Evolutionary conservation across 1,284 basidiomycete species (phyloP).

Genomic region (Flammula alnicola): DNA sequence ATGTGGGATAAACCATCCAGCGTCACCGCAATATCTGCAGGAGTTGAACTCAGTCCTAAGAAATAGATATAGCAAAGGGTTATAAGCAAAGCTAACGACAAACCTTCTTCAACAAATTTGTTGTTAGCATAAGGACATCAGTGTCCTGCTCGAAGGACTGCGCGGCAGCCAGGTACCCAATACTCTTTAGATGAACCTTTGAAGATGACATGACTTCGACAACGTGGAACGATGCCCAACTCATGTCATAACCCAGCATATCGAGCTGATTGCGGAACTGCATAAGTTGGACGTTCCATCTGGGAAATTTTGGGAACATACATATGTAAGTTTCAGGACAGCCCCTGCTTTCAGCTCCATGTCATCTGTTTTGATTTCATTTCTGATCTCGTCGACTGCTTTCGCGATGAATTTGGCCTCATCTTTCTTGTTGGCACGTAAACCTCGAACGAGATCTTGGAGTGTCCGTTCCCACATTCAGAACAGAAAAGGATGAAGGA

Average conservation of each 20-base stretch:
- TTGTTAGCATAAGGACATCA: conserved; percentile 97
- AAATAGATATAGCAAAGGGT: conserved; percentile 18
- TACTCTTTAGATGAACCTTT: conserved; percentile 90
- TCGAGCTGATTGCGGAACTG: conserved; percentile 64
- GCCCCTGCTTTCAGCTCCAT: conserved; percentile 97
- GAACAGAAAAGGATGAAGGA: not conserved
- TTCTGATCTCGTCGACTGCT: conserved; percentile 86
- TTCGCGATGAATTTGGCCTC: conserved; percentile 82
- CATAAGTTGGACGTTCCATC: conserved; percentile 15
- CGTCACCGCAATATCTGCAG: conserved; percentile 80
- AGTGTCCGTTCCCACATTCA: conserved; percentile 92
- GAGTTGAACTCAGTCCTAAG: conserved; percentile 83
- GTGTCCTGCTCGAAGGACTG: conserved; percentile 95
- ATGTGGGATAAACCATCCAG: conserved; percentile 90
- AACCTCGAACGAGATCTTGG: conserved; percentile 89
- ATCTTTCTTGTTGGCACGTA: conserved; percentile 86
- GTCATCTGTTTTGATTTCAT: conserved; percentile 91
- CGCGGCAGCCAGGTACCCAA: conserved; percentile 94
- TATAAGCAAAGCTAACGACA: conserved; percentile 27
- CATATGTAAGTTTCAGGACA: conserved; percentile 95
- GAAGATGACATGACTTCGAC: conserved; percentile 98
- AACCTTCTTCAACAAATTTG: conserved; percentile 98
- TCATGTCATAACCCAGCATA: conserved; percentile 92
- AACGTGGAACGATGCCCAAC: conserved; percentile 92
- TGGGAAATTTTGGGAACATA: conserved; percentile 48